Evolutionary conservation across 169 alveolate species (phyloP).

Genomic region (Plasmodium vivax): DNA sequence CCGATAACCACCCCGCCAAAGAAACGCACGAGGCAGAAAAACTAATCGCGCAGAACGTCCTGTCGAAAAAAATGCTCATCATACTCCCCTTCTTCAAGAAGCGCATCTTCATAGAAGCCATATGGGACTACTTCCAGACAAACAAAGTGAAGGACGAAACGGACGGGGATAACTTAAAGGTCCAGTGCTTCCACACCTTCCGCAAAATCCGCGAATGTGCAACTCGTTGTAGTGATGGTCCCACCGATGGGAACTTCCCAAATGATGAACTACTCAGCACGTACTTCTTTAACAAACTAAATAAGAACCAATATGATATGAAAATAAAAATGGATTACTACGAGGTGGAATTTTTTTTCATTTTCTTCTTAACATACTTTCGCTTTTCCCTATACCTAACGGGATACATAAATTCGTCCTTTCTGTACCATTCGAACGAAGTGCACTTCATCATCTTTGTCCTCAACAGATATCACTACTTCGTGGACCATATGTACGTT

Average conservation of each 20-base stretch:
- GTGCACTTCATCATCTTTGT: slow-evolving; percentile 39
- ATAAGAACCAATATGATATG: not conserved
- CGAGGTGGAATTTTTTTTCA: slow-evolving; percentile 33
- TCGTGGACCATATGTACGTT: slow-evolving; percentile 18
- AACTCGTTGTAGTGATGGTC: not conserved
- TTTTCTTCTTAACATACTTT: slow-evolving; percentile 37
- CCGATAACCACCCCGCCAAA: not conserved
- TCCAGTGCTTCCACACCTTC: slow-evolving; percentile 15
- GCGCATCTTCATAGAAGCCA: slow-evolving; percentile 44
- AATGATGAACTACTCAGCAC: slow-evolving; percentile 5
- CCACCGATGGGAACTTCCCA: not conserved
- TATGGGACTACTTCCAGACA: slow-evolving; percentile 3
- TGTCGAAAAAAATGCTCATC: not conserved
- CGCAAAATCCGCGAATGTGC: not conserved
- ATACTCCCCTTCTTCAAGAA: slow-evolving; percentile 30
- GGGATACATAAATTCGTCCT: slow-evolving; percentile 41
- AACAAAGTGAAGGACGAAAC: not conserved
- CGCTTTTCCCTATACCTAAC: slow-evolving; percentile 22
- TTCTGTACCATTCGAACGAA: slow-evolving; percentile 50
- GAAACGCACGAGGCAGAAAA: not conserved
- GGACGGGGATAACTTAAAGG: not conserved
- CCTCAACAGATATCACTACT: slow-evolving; percentile 40
- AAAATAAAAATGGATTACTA: slow-evolving; percentile 42
- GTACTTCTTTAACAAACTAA: slow-evolving; percentile 23
- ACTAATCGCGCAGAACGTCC: not conserved